Base-by-base conservation (phyloP, 306 rosid species). In the Canavalia gladiata region DNA sequence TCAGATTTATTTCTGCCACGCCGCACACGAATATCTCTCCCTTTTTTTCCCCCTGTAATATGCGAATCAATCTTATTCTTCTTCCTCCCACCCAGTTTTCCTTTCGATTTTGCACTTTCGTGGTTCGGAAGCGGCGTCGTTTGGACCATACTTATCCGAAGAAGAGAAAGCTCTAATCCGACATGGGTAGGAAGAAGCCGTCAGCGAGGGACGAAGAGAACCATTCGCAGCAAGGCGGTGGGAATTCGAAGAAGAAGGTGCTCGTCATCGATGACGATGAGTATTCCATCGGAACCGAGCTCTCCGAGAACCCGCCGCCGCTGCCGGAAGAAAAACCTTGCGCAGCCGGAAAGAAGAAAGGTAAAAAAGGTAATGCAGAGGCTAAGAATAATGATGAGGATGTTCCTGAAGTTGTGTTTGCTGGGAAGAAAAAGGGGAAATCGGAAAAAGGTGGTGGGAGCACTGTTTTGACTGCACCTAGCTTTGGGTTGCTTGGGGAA, bases 141-240 rank as follows among this genome's bases (percentile, higher is more conserved):
- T 70, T 75, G 39, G 6, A 31, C 77, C 72, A 59, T 77, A 81
- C 46, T 18, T 18, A 18, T 18, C 25, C 25, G 74, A 37, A 18
- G 25, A 18, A 47, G 69, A 18, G 57, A 41, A 79, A 84, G 74
- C 72, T 59, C 84, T 78, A 75, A 77, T 76, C 46, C 1, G 50
- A 7, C 74, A 86, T 95, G 99, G 99, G 97, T 8, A 87, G 85
- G 69, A 95, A 95, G 93, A 95, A 95, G 82, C 89, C 94, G 25
- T 74, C 87, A 8, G 83, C 71, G 7, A 90, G 89, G 25, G 96
- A 95, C 30, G 98, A 93, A 1, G 98, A 90, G 45, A 83, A 82
- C 72, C 74, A 82, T 12, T 58, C 87, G 55, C 84, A n/a, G 42
- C 89, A 83, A 45, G 90, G 85, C 10, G 92, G 87, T 28, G 93